A percentile compares a stretch with the other conserved stretches of the same genome.
These are phyloP conservation scores for Heliocybe sulcata DNA, from an alignment of 1,284 basidiomycete species.

Conservation along the genomic window DNA sequence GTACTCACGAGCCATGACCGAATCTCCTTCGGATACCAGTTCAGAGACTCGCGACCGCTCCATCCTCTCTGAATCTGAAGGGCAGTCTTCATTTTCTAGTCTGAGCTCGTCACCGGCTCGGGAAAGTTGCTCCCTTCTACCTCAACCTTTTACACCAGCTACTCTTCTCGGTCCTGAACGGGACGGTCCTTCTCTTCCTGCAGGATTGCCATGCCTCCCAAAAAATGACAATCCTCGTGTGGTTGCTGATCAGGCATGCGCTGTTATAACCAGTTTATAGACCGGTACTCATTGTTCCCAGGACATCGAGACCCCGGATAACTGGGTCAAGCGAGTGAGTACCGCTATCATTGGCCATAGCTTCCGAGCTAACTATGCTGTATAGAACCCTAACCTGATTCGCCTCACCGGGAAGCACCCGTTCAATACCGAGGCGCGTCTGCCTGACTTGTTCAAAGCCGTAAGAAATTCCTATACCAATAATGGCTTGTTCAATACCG, in stretches of 20 bases:
- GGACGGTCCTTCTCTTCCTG: neutral
- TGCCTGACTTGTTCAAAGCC: conserved; percentile 39
- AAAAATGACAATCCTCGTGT: conserved; percentile 12
- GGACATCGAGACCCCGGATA: conserved; percentile 32
- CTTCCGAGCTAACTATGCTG: conserved; percentile 8
- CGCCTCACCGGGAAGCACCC: conserved; percentile 56
- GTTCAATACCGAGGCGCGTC: conserved; percentile 50
- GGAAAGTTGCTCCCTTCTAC: neutral
- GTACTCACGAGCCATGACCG: neutral
- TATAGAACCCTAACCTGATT: conserved; percentile 28
- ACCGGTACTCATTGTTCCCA: neutral
- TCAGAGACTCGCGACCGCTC: neutral
- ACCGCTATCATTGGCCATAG: neutral
- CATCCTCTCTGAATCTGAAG: neutral
- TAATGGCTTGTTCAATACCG: neutral
- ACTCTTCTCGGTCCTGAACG: neutral
- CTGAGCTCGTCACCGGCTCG: neutral
- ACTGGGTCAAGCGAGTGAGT: conserved; percentile 32
- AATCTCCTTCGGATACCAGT: neutral
- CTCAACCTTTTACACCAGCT: neutral
- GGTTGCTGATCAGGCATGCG: conserved; percentile 12
- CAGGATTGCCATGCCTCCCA: conserved; percentile 13
- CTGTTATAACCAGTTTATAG: no score
- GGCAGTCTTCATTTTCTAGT: neutral
- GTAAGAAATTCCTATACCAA: conserved; percentile 14